phyloP scores from a whole-genome alignment of 2,329 filamentous ascomycete genomes.

The Pseudogymnoascus sp. region DNA sequence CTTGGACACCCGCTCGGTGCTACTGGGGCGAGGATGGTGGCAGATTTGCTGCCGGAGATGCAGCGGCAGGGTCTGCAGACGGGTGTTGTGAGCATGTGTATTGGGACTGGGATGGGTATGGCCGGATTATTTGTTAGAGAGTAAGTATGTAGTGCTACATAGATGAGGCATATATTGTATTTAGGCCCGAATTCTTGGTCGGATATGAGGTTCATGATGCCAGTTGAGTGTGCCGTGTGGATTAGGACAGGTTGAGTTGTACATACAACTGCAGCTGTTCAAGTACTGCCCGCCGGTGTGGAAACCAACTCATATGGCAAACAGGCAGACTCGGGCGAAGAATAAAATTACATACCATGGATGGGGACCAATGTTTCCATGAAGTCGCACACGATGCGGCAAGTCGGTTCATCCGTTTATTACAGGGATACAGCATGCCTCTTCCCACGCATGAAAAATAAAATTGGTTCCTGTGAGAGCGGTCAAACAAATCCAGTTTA shows the following conservation, averaged over 20 bases:
- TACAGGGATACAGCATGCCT: not conserved
- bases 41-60: conserved; percentile 58
- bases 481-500: not conserved
- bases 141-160: conserved; percentile 29
- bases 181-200: not conserved
- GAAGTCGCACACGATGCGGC: not conserved
- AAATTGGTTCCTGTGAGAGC: not conserved
- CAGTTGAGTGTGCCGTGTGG: not conserved
- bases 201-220: not conserved
- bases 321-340: not conserved
- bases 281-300: not conserved
- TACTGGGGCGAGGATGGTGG: conserved; percentile 71
- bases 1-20: conserved; percentile 85
- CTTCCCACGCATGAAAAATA: conserved; percentile 2
- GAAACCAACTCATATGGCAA: not conserved
- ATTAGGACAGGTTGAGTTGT: not conserved
- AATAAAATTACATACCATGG: not conserved
- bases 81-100: conserved; percentile 86
- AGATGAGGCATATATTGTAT: conserved; percentile 6
- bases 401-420: not conserved
- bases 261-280: not conserved
- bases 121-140: conserved; percentile 58
- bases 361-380: not conserved
- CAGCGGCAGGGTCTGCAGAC: conserved; percentile 59
- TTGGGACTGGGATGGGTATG: conserved; percentile 75